These are phyloP conservation scores for Tricholoma furcatifolium DNA, from an alignment of 768 basidiomycete genomes.

Conservation along the genomic window DNA sequence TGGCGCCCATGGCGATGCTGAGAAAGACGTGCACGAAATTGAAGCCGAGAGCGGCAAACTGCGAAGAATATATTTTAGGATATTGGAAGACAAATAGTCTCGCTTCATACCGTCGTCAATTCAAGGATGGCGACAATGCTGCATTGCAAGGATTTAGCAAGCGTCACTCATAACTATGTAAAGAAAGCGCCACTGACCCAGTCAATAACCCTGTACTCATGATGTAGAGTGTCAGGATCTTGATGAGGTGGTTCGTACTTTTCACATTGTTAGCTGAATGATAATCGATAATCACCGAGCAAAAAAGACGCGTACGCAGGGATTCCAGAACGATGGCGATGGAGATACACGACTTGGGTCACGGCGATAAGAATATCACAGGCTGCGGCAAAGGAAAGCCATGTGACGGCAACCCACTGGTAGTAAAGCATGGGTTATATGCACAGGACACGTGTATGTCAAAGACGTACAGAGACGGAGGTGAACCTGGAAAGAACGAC, in stretches of 20 bases:
- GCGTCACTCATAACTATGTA: not conserved
- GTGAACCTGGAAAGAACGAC: not conserved
- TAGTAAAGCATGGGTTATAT: too few relatives aligned
- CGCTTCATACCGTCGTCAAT: not conserved
- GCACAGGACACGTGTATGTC: too few relatives aligned
- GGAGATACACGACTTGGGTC: not conserved
- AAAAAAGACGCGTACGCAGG: not conserved
- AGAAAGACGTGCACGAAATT: constrained; percentile 1
- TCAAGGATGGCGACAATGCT: not conserved
- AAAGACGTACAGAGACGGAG: not conserved
- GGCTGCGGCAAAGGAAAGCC: constrained; percentile 3
- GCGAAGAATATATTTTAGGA: not conserved
- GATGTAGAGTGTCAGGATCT: constrained; percentile 4
- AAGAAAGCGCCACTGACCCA: not conserved
- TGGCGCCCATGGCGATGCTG: not conserved
- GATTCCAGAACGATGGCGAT: not conserved
- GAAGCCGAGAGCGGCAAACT: not conserved
- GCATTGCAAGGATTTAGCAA: not conserved
- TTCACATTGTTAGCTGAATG: not conserved
- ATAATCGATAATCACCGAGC: not conserved
- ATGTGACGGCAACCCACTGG: constrained; percentile 3
- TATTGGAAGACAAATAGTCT: not conserved
- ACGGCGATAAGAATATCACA: not conserved
- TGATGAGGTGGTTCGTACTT: constrained; percentile 3
- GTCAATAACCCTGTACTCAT: constrained; percentile 7